phyloP scores from a whole-genome alignment of 2,329 filamentous ascomycete genomes.

The Dactylonectria estremocensis region DNA sequence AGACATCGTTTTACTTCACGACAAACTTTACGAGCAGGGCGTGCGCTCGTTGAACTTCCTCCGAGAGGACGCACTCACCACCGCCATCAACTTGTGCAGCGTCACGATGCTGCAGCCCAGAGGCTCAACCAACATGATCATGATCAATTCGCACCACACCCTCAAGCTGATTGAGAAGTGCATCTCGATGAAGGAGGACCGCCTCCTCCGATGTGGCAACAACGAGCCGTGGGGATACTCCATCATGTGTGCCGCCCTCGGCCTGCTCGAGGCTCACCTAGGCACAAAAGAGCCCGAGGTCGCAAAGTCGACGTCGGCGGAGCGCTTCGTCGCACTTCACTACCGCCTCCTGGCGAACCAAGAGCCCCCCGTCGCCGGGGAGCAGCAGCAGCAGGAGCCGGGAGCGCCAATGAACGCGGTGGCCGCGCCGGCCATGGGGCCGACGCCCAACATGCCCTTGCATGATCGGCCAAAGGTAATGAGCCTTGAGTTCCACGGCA shows the following conservation, averaged over 20 bases:
- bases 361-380: slow-evolving; percentile 59
- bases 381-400: slow-evolving; percentile 38
- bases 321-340: slow-evolving; percentile 72
- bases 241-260: slow-evolving; percentile 74
- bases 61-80: slow-evolving; percentile 72
- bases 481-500: slow-evolving; percentile 46
- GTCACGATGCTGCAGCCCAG: slow-evolving; percentile 73
- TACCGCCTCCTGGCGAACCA: slow-evolving; percentile 71
- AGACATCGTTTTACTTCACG: slow-evolving; percentile 74
- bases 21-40: slow-evolving; percentile 72
- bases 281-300: slow-evolving; percentile 70
- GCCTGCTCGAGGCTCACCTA: slow-evolving; percentile 72
- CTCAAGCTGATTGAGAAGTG: slow-evolving; percentile 74
- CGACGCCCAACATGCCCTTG: slow-evolving; percentile 52
- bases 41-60: slow-evolving; percentile 73
- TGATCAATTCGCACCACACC: slow-evolving; percentile 73
- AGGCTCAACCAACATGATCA: slow-evolving; percentile 73
- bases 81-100: slow-evolving; percentile 73
- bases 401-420: slow-evolving; percentile 43
- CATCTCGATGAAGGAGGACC: slow-evolving; percentile 73
- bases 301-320: slow-evolving; percentile 72
- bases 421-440: slow-evolving; percentile 45
- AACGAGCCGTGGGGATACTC: slow-evolving; percentile 77
- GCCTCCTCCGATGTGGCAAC: slow-evolving; percentile 73
- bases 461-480: slow-evolving; percentile 59